phyloP scores from a whole-genome alignment of 2,329 filamentous ascomycete genomes.

The Diaporthe aspalathi region DNA sequence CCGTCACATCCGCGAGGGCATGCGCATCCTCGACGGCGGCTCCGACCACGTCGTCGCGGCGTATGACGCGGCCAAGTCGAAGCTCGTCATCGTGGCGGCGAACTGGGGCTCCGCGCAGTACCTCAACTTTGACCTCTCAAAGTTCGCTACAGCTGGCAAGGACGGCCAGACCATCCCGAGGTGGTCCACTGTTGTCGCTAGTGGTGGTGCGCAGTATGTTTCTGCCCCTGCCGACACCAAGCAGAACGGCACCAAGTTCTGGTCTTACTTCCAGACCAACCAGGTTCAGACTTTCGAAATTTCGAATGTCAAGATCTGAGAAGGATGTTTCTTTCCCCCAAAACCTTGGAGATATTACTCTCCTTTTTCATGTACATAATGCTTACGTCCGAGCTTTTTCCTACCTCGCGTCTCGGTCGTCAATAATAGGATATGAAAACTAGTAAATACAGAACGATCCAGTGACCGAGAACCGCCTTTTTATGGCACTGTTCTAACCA shows the following conservation, averaged over 20 bases:
- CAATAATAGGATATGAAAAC: neutral
- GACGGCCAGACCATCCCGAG: conserved; percentile 49
- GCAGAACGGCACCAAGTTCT: conserved; percentile 51
- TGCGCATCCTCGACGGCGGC: conserved; percentile 53
- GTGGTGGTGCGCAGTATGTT: conserved; percentile 50
- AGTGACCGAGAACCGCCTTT: no score
- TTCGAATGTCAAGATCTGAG: conserved; percentile 43
- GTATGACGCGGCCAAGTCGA: conserved; percentile 49
- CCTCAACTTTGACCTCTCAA: conserved; percentile 53
- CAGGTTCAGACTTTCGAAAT: conserved; percentile 55
- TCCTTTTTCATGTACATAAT: conserved; percentile 1
- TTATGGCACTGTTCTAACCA: no score
- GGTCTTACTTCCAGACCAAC: conserved; percentile 50
- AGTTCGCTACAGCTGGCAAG: conserved; percentile 47
- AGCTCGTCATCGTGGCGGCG: conserved; percentile 53
- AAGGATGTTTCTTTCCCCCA: no score
- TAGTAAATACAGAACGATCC: neutral
- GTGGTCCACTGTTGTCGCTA: conserved; percentile 51
- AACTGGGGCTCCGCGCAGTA: conserved; percentile 54
- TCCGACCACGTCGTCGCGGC: conserved; percentile 52
- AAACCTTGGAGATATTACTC: no score
- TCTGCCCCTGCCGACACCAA: conserved; percentile 46
- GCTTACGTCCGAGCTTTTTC: neutral
- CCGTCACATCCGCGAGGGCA: conserved; percentile 54
- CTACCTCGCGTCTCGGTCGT: neutral